Evolutionary conservation across 805 yeast species (phyloP).

Genomic region (Clavispora carvajalis): DNA sequence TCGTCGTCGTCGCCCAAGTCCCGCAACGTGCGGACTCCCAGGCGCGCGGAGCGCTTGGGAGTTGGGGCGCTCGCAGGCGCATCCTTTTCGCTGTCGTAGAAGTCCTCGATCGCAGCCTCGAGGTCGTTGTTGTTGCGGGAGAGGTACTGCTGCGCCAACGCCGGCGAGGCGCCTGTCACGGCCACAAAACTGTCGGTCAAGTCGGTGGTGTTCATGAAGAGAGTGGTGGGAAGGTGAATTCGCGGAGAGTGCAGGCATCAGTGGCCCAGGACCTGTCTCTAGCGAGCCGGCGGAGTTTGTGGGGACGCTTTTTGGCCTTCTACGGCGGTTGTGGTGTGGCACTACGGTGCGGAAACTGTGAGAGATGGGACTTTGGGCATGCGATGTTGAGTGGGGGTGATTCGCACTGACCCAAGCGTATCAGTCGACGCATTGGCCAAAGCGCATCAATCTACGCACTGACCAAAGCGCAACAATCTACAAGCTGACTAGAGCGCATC

Average conservation of each 20-base stretch:
- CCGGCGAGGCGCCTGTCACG: constrained; percentile 30
- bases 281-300: too few species aligned
- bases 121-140: constrained; percentile 32
- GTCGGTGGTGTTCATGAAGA: background rate
- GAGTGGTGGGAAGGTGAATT: background rate
- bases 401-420: too few species aligned
- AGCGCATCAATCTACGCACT: too few species aligned
- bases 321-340: too few species aligned
- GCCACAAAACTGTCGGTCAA: constrained; percentile 30
- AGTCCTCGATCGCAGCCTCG: constrained; percentile 38
- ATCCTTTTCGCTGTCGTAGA: constrained; percentile 15
- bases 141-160: constrained; percentile 37
- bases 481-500: too few species aligned
- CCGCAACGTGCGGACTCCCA: constrained; percentile 32
- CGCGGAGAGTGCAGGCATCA: background rate
- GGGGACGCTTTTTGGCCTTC: too few species aligned
- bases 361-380: too few species aligned
- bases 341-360: too few species aligned
- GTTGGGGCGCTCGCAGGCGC: background rate
- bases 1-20: constrained; percentile 42
- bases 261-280: too few species aligned
- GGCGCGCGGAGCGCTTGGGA: background rate
- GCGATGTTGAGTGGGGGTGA: too few species aligned
- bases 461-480: too few species aligned
- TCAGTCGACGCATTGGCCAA: too few species aligned